Evolutionary conservation across 1,284 basidiomycete genomes (phyloP), one percentile per base, ranked within the genome.

Genomic region (Ceratorhiza oryzae-sativae): DNA sequence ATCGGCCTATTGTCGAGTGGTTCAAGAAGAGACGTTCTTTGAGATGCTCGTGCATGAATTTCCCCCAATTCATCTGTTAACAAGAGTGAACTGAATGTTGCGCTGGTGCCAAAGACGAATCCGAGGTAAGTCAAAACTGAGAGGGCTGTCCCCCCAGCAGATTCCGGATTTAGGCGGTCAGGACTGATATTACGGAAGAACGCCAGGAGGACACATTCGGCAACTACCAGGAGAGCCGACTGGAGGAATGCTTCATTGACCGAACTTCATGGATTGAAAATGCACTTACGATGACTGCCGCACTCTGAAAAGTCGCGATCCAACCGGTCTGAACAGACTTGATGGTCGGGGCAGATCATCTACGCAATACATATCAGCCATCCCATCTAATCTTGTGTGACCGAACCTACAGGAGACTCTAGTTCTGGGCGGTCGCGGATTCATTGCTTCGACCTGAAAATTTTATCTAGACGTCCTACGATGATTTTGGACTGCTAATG

Each of bases 51-150:
- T 18, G 32, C 60, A 48, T 32, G 60, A 10, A 62, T 46, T 62
- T 62, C 60, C 18, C 60, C 60, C 23, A 62, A 46, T 25, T 62
- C 42, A 27, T 62, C 60, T 4, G 60, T 62, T 12, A 62, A 45
- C 3, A 62, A 32, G n/a, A 62, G 60, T 13, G 60, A 62, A 27
- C 60, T 62, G 30, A 62, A 49, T 10, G 45, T 62, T 32, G 60
- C 60, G 13, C 60, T 49, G 20, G 45, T 49, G 9, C 60, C 41
- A n/a, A 34, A 49, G 45, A 62, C 32, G 23, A 46, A 48, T 34
- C 20, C 46, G n/a, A 62, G 46, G 45, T 62, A 62, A 13, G 42
- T 62, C 18, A 62, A 62, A 23, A 49, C 41, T 34, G 45, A 6
- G 15, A 62, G 27, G 13, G 60, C 60, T 41, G 25, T 41, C 8